These are phyloP conservation scores for Theileria orientalis DNA, from an alignment of 169 alveolate species.

Conservation along the genomic window DNA sequence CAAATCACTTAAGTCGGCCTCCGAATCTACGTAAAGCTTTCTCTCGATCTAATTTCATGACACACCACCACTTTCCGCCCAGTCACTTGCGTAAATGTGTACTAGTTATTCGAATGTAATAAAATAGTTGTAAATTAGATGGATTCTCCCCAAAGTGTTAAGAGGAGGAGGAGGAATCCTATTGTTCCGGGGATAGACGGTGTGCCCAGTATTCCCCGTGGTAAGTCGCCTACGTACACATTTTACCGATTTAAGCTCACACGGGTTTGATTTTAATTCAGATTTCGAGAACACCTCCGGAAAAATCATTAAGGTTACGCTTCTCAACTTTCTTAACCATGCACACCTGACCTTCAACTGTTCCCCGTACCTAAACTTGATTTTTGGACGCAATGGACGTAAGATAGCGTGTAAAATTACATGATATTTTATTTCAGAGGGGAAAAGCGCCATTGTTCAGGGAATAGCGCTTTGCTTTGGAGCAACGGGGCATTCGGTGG, in stretches of 20 bases:
- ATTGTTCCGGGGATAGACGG: not conserved
- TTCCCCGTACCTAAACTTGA: constrained; percentile 70
- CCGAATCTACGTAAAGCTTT: not conserved
- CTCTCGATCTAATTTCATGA: not conserved
- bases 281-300: constrained; percentile 70
- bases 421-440: constrained; percentile 24
- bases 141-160: constrained; percentile 3
- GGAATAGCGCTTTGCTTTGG: constrained; percentile 80
- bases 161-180: constrained; percentile 6
- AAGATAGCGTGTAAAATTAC: not conserved
- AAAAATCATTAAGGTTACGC: constrained; percentile 65
- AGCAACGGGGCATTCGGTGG: constrained; percentile 74
- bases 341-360: constrained; percentile 70
- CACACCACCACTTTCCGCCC: not conserved
- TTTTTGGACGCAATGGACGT: constrained; percentile 79
- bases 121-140: not conserved
- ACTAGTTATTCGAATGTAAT: not conserved
- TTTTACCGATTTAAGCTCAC: too few relatives aligned
- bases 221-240: too few relatives aligned
- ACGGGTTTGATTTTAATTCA: not conserved
- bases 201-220: not conserved
- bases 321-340: constrained; percentile 74
- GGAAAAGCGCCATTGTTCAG: constrained; percentile 80
- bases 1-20: constrained; percentile 2
- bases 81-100: not conserved